Base-by-base conservation (phyloP, 257 asterid species). In the Paraleonurus japonicus region DNA sequence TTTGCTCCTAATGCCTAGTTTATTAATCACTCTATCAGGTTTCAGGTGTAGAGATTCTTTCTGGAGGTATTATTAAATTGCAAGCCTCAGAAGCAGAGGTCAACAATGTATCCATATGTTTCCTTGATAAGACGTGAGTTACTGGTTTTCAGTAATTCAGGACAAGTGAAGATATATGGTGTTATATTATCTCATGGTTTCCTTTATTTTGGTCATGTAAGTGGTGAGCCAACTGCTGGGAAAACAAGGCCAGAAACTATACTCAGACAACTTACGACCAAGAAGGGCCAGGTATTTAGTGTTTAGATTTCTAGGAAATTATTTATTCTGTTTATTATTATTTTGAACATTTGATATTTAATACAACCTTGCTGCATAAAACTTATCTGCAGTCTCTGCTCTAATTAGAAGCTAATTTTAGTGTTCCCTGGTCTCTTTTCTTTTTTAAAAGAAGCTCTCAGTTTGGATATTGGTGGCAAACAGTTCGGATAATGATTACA, bases 11-110 rank as follows among this genome's bases (percentile, higher is more conserved):
- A 10, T 45, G 39, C 76, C 15, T 37, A 22, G 45, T 50, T 50
- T 67, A 48, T 24, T 35, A 57, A 26, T 61, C 39, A 15, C 71
- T 23, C 64, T 70, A 54, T 65, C 84, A 95, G 99, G 99, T 95
- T 75, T 92, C 99, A 7, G 95, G 95, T 60, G 90, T 85, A 47
- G 99, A 95, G 74, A 88, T 92, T 73, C 95, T 95, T 75, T 95
- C 99, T 74, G 99, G 99, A 63, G 99, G 99, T 80, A 82, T 95
- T 71, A 76, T 95, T 69, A 95, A 88, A 71, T 82, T 92, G 69
- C 92, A 89, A 76, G 97, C 90, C 66, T 89, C 98, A 74, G 99
- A 95, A 81, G 99, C 98, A 63, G 98, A 88, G 84, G 96, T 95
- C 81, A 95, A 92, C 72, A 84, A 92, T 81, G 78, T 89, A 70